A percentile compares a stretch with the other conserved stretches of the same genome.
Conservation (phyloP, 2,329 filamentous ascomycete species). For the Clarireedia paspali region DNA sequence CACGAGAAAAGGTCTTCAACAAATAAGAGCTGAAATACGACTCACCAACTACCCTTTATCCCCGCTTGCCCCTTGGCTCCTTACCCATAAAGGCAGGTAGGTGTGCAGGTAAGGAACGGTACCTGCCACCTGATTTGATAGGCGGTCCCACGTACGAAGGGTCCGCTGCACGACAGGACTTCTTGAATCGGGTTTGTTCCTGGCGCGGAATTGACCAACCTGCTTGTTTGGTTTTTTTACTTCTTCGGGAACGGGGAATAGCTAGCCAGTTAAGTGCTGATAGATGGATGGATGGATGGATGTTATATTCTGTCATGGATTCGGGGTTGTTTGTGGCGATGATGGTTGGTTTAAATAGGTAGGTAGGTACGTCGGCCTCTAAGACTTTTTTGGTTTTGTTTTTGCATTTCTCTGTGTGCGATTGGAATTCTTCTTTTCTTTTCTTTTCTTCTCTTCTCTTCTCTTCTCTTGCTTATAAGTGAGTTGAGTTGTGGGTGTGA, state of each 20-base stretch:
- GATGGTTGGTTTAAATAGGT: no score
- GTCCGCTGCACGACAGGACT: background rate
- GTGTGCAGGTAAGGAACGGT: background rate
- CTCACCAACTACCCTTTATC: no score
- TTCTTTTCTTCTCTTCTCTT: background rate
- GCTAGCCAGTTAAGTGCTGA: background rate
- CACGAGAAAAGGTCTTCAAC: no score
- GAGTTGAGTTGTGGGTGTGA: background rate
- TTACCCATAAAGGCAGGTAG: conserved; percentile 5
- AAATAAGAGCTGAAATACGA: no score
- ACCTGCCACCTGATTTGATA: background rate
- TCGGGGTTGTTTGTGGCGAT: background rate
- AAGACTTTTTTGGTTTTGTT: no score
- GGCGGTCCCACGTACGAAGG: conserved; percentile 6
- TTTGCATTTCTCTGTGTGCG: no score
- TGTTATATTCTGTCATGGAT: background rate
- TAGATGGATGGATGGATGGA: background rate
- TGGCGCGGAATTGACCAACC: background rate
- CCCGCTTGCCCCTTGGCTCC: no score
- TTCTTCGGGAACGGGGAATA: background rate
- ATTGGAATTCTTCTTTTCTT: background rate
- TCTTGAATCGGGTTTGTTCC: background rate
- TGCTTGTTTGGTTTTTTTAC: background rate
- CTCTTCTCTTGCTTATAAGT: background rate
- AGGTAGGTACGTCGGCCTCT: background rate